phyloP scores from a whole-genome alignment of 108 stramenopile species.

The Mayamaea pseudoterrestris region DNA sequence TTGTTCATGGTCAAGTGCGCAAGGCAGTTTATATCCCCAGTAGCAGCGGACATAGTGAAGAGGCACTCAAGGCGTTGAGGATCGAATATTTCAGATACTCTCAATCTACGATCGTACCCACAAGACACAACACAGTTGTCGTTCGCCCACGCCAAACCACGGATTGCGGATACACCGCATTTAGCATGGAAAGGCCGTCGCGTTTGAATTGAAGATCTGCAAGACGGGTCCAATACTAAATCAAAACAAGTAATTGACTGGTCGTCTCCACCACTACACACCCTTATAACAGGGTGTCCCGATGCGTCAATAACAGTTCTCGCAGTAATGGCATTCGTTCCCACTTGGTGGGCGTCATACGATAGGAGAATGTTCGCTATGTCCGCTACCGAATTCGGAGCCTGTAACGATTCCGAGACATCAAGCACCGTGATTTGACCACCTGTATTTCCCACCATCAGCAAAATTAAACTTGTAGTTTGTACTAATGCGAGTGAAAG shows the following conservation, averaged over 20 bases:
- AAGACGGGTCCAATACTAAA: too few species aligned
- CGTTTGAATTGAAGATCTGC: too few species aligned
- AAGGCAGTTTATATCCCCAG: slow-evolving; percentile 32
- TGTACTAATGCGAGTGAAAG: slow-evolving; percentile 29
- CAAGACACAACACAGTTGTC: slow-evolving; percentile 15
- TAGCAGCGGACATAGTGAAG: neutral
- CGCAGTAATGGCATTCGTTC: slow-evolving; percentile 44
- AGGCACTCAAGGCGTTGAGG: too few species aligned
- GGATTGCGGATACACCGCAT: slow-evolving; percentile 56
- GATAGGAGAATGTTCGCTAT: slow-evolving; percentile 1
- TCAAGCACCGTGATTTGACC: slow-evolving; percentile 33
- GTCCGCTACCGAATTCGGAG: neutral
- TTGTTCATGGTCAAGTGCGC: slow-evolving; percentile 6
- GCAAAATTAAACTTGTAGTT: slow-evolving; percentile 11
- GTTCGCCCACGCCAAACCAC: slow-evolving; percentile 25
- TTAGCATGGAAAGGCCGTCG: slow-evolving; percentile 15
- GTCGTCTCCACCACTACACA: slow-evolving; percentile 63
- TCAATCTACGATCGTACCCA: slow-evolving; percentile 42
- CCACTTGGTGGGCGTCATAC: slow-evolving; percentile 43
- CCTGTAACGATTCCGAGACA: slow-evolving; percentile 11
- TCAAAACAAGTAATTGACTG: slow-evolving; percentile 32
- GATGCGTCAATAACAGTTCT: neutral
- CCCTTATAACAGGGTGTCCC: neutral
- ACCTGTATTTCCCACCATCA: slow-evolving; percentile 53
- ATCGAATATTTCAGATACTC: neutral